A percentile compares a stretch with the other conserved stretches of the same genome.
These are phyloP conservation scores for Fusarium illudens DNA, from an alignment of 2,329 filamentous ascomycete species.

Conservation along the genomic window DNA sequence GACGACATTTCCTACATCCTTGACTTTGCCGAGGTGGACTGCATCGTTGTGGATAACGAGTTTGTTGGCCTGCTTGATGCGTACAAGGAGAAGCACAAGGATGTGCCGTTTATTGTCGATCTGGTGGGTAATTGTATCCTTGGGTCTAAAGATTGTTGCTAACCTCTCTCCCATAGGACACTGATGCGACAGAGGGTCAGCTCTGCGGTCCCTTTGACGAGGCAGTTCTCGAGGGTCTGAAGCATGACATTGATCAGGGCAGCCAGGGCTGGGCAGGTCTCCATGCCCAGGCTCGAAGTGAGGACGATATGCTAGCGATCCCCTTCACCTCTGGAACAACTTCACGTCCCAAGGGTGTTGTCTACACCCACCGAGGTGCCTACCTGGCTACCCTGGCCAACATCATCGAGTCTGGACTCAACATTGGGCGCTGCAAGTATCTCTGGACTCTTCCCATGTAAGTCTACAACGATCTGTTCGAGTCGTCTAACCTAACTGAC, in stretches of 20 bases:
- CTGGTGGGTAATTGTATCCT: conserved; percentile 48
- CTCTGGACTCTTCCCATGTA: conserved; percentile 94
- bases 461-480: conserved; percentile 49
- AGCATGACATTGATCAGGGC: conserved; percentile 73
- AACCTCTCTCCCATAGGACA: conserved; percentile 65
- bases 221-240: conserved; percentile 81
- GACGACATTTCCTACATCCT: conserved; percentile 94
- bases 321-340: conserved; percentile 96
- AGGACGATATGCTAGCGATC: conserved; percentile 84
- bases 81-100: conserved; percentile 68
- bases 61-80: conserved; percentile 74
- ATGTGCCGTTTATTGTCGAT: conserved; percentile 80
- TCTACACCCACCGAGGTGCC: conserved; percentile 86
- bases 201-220: conserved; percentile 83
- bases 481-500: background rate
- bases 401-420: conserved; percentile 87
- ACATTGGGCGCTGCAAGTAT: conserved; percentile 78
- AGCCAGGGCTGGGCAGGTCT: conserved; percentile 79
- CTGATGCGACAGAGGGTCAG: conserved; percentile 77
- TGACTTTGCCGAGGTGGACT: conserved; percentile 83
- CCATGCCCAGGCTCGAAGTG: conserved; percentile 73
- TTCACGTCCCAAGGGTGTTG: conserved; percentile 88
- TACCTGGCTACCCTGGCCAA: conserved; percentile 89
- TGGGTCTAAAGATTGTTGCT: background rate
- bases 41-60: conserved; percentile 87